Evolutionary conservation across 2,329 filamentous ascomycete species (phyloP).

Genomic region (Podosphaera xanthii): DNA sequence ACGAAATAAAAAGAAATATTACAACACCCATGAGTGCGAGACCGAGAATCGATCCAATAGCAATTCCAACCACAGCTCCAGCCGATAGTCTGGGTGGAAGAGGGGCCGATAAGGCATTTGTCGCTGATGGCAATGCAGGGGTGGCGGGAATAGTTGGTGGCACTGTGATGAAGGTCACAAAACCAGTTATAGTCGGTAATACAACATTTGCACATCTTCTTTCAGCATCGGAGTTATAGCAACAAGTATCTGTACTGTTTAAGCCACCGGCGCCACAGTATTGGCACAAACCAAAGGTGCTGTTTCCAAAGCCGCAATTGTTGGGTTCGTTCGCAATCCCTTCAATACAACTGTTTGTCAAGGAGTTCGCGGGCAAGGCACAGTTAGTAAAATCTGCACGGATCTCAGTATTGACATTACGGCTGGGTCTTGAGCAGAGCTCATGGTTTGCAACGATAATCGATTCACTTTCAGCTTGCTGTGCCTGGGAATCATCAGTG

Average conservation of each 20-base stretch:
- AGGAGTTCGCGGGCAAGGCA: constrained; percentile 54
- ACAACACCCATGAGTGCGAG: constrained; percentile 45
- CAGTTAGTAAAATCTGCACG: constrained; percentile 85
- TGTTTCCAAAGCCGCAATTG: constrained; percentile 66
- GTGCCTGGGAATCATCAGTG: constrained; percentile 29
- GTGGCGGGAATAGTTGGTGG: constrained; percentile 18
- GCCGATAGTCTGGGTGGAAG: constrained; percentile 35
- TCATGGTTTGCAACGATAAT: constrained; percentile 51
- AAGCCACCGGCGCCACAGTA: constrained; percentile 67
- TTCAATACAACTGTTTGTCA: constrained; percentile 53
- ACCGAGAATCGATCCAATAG: constrained; percentile 56
- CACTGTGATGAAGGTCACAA: constrained; percentile 34
- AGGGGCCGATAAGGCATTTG: constrained; percentile 3
- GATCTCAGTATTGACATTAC: constrained; percentile 51
- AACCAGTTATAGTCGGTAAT: constrained; percentile 52
- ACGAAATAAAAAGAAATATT: constrained; percentile 32
- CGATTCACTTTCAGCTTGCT: constrained; percentile 74
- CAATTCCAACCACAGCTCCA: constrained; percentile 80
- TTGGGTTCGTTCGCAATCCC: constrained; percentile 59
- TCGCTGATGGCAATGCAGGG: constrained; percentile 6
- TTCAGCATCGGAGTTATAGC: constrained; percentile 58
- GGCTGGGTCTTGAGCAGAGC: constrained; percentile 45
- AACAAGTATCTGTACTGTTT: constrained; percentile 91
- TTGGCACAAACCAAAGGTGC: constrained; percentile 54
- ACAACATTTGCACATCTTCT: constrained; percentile 51